Evolutionary conservation across 148 eudicot genomes (phyloP).

Genomic region (Rhododendron simsii): DNA sequence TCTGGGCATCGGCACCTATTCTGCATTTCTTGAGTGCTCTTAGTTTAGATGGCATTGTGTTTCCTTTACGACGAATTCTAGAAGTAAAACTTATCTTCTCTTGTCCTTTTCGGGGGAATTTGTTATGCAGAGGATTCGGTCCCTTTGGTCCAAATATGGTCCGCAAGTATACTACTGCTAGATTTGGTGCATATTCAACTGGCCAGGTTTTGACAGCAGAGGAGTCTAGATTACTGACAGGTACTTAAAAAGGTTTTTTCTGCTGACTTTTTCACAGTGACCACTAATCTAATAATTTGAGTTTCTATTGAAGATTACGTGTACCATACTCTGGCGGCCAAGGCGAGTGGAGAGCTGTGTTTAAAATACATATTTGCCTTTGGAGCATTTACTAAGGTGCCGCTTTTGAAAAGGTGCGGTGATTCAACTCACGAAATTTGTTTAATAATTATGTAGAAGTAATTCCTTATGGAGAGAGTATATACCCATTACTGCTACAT

Average conservation of each 20-base stretch:
- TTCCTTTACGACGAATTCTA: not conserved
- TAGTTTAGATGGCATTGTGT: not conserved
- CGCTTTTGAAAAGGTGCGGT: conserved; percentile 63
- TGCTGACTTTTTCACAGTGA: not conserved
- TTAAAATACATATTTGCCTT: conserved; percentile 84
- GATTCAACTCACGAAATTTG: not conserved
- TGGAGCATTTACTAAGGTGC: conserved; percentile 86
- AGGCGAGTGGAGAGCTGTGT: conserved; percentile 97
- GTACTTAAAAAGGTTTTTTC: conserved; percentile 19
- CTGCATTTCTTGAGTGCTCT: not conserved
- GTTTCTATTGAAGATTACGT: conserved; percentile 53
- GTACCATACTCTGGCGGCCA: conserved; percentile 93
- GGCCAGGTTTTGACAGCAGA: conserved; percentile 62
- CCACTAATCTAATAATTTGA: not conserved
- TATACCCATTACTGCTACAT: not conserved
- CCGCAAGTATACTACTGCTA: conserved; percentile 70
- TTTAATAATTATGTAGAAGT: not conserved
- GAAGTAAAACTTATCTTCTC: not conserved
- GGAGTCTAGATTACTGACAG: conserved; percentile 70
- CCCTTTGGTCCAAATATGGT: conserved; percentile 93
- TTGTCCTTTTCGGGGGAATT: not conserved
- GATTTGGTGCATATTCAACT: conserved; percentile 71
- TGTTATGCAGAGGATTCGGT: conserved; percentile 74
- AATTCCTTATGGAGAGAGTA: not conserved
- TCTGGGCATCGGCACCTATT: not conserved